Percentiles rank a stretch among this genome's conserved stretches.
These are phyloP conservation scores for Vaccinium corymbosum DNA, from an alignment of 148 eudicot species.

Conservation along the genomic window DNA sequence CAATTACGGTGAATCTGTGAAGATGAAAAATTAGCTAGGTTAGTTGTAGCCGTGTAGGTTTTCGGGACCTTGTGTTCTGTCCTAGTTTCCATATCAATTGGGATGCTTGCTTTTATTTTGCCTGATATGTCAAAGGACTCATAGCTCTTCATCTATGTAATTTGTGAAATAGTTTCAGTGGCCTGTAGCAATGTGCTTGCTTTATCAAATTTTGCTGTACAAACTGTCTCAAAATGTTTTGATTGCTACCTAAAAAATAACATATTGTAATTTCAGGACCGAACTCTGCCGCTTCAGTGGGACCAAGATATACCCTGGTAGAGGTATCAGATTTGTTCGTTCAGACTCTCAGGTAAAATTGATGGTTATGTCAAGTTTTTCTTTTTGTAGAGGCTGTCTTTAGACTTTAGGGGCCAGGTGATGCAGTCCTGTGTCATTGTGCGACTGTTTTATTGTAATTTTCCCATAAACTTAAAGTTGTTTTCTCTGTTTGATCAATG, in stretches of 20 bases:
- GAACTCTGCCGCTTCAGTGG: conserved; percentile 64
- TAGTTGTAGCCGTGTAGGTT: not conserved
- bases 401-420: not conserved
- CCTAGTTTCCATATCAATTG: not conserved
- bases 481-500: conserved; percentile 1
- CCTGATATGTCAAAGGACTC: not conserved
- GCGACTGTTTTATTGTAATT: not conserved
- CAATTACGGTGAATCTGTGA: not conserved
- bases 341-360: conserved; percentile 49
- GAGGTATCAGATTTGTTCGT: conserved; percentile 50
- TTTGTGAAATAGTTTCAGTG: not conserved
- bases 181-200: not conserved
- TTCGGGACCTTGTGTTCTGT: not conserved
- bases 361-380: not conserved
- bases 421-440: not conserved
- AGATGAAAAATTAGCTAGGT: not conserved
- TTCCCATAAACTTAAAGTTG: not conserved
- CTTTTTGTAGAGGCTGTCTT: not conserved
- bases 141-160: not conserved
- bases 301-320: conserved; percentile 58
- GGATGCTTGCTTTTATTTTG: not conserved
- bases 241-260: not conserved
- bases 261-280: conserved; percentile 27
- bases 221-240: not conserved
- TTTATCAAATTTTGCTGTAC: not conserved